Base-by-base conservation (phyloP, 1,139 yeast species). In the Nakaseomyces nivariensis region DNA sequence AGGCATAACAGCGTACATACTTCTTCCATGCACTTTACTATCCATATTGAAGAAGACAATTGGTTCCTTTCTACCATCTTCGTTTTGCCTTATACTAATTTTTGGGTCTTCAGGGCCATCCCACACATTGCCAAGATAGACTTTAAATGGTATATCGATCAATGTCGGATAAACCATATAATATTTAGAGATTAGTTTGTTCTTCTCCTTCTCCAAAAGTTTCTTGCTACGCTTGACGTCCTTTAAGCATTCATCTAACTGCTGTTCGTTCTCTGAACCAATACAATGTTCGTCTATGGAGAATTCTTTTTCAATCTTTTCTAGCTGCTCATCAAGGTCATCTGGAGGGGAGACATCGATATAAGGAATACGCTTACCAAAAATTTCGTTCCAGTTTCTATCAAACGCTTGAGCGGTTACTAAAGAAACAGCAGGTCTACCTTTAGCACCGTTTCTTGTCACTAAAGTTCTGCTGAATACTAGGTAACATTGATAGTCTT, bases 361-460 rank as follows among this genome's bases (percentile, higher is more conserved):
- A 27, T 48, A 58, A 2, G 56, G 52, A 13, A 58, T 55, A 34
- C 52, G 48, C 33, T 54, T 54, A 5, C 52, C 56, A 24, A 48
- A 45, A 5, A 58, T 46, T 45, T 54, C 56, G 27, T 52, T 56
- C 62, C 61, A 58, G 44, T 58, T 48, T 36, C 42, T 54, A 47
- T 57, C 60, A 47, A 54, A 58, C 1, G 57, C 53, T 45, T 58
- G 60, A 3, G 51, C 60, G 29, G 54, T 51, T 5, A 58, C 48
- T 22, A 56, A 43, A 0, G 59, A 56, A 31, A 55, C n/a, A 4
- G 44, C 5, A 8, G 44, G 44, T 5, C n/a, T 27, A 9, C n/a
- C n/a, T 7, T 29, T 27, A 7, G 4, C 7, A 10, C 25, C 24
- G 5, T 13, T 11, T 11, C n/a, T 29, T 4, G 44, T n/a, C 5